These are phyloP conservation scores for Cenococcum geophilum DNA, from an alignment of 495 filamentous ascomycete genomes.

Conservation along the genomic window DNA sequence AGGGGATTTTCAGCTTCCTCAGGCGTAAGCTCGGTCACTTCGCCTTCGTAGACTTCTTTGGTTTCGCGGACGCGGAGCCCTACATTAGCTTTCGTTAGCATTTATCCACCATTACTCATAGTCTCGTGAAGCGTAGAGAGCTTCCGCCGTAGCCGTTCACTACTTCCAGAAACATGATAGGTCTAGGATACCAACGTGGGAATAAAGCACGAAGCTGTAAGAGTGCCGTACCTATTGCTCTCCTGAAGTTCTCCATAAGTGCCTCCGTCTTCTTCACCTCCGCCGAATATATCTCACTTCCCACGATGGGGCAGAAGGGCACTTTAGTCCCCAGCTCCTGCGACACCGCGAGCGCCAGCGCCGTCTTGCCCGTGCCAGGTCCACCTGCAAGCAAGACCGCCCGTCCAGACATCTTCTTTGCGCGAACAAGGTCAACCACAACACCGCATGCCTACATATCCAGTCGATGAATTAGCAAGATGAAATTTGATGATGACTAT, in stretches of 20 bases:
- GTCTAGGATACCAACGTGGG: background rate
- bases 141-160: too few species aligned
- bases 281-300: conserved; percentile 92
- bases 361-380: conserved; percentile 95
- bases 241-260: conserved; percentile 95
- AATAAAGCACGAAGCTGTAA: background rate
- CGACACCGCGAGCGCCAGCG: conserved; percentile 85
- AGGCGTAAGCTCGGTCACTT: conserved; percentile 91
- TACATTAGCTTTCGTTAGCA: conserved; percentile 24
- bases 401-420: conserved; percentile 94
- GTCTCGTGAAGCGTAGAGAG: too few species aligned
- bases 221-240: conserved; percentile 68
- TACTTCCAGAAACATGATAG: background rate
- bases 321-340: conserved; percentile 96
- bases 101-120: too few species aligned
- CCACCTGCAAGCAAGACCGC: conserved; percentile 88
- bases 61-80: conserved; percentile 89
- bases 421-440: conserved; percentile 87
- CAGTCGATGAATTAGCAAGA: background rate
- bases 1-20: conserved; percentile 98
- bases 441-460: conserved; percentile 72
- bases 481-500: background rate
- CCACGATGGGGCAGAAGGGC: conserved; percentile 93
- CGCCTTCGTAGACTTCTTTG: conserved; percentile 96
- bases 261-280: conserved; percentile 99